Percentiles rank a stretch among this genome's conserved stretches.
Conservation (phyloP, 805 yeast species). For the Saturnispora serradocipensis region DNA sequence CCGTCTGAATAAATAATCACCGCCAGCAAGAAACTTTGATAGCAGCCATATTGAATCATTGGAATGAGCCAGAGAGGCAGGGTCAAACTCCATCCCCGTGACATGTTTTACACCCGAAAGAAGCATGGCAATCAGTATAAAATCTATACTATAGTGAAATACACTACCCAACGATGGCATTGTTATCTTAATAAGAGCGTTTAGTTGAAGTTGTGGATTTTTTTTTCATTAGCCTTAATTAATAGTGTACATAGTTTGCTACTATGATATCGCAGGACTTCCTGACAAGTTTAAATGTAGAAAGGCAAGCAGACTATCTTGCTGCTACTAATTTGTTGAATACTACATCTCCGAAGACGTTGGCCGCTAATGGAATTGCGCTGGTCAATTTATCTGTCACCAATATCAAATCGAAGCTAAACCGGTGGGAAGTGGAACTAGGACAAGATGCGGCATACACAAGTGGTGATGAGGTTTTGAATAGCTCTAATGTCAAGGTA, state of each 20-base stretch:
- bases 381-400: constrained; percentile 52
- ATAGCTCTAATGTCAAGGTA: constrained; percentile 12
- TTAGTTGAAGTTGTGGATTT: background rate
- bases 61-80: constrained; percentile 34
- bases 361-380: constrained; percentile 71
- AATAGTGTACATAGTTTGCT: background rate
- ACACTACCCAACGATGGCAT: constrained; percentile 39
- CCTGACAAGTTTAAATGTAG: constrained; percentile 23
- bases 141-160: constrained; percentile 67
- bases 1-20: constrained; percentile 49
- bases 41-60: constrained; percentile 34
- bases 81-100: constrained; percentile 51
- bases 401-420: constrained; percentile 67
- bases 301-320: constrained; percentile 44
- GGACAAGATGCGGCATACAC: constrained; percentile 29
- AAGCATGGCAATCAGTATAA: constrained; percentile 68
- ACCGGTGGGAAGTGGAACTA: constrained; percentile 66
- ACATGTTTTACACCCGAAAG: constrained; percentile 80
- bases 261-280: background rate
- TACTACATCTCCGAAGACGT: constrained; percentile 47
- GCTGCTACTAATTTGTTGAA: constrained; percentile 36
- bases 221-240: background rate
- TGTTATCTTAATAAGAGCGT: background rate
- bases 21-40: constrained; percentile 45
- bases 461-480: constrained; percentile 20